Percentiles rank a stretch among this genome's conserved stretches.
Evolutionary conservation across 2,329 filamentous ascomycete genomes (phyloP).

Genomic region (Lasiodiplodia sp.): DNA sequence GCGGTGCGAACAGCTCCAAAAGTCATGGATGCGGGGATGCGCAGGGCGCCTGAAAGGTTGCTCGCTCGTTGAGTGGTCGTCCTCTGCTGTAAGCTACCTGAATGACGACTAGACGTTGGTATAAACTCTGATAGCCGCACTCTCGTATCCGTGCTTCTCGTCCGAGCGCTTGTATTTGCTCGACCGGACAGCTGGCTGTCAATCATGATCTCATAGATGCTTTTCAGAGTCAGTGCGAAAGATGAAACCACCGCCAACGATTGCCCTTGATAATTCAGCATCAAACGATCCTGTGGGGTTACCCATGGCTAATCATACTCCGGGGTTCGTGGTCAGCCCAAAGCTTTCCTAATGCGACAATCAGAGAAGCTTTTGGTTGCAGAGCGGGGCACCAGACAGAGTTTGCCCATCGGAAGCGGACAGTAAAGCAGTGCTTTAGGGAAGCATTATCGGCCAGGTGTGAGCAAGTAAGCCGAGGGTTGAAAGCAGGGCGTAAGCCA

Average conservation of each 20-base stretch:
- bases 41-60: slow-evolving; percentile 10
- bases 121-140: slow-evolving; percentile 28
- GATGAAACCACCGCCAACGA: too few species aligned
- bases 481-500: slow-evolving; percentile 6
- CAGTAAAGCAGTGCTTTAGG: neutral
- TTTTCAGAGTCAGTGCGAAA: neutral
- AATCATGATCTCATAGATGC: neutral
- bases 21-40: slow-evolving; percentile 14
- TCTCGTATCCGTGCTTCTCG: slow-evolving; percentile 24
- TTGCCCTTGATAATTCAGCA: neutral
- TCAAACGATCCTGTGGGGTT: neutral
- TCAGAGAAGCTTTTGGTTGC: neutral
- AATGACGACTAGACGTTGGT: slow-evolving; percentile 19
- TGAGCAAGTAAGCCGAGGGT: slow-evolving; percentile 21
- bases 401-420: neutral
- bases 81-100: neutral
- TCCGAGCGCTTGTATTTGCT: slow-evolving; percentile 19
- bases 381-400: neutral
- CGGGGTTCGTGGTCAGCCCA: neutral
- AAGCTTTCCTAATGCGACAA: slow-evolving; percentile 9
- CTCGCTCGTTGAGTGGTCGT: neutral
- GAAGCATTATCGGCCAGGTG: neutral
- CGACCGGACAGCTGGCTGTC: neutral
- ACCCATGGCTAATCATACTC: neutral
- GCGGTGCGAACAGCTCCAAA: neutral